Evolutionary conservation across 495 filamentous ascomycete species (phyloP).

Genomic region (Annulohypoxylon bovei): DNA sequence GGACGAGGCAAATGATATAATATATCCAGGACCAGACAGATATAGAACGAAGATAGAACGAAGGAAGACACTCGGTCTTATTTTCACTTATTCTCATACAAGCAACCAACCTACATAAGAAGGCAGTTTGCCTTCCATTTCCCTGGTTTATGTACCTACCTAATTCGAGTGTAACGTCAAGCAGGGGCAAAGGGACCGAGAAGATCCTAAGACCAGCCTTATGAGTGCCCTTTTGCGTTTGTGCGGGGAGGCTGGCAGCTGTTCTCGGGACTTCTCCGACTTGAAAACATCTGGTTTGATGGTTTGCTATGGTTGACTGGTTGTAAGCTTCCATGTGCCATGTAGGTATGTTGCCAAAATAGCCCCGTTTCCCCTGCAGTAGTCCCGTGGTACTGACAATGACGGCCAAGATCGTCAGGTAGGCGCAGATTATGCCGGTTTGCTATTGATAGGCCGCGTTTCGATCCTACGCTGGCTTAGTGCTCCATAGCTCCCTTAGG

Average conservation of each 20-base stretch:
- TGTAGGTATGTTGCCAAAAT: neutral
- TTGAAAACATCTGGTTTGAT: neutral
- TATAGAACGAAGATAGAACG: neutral
- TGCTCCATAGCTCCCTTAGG: neutral
- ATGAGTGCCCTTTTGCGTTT: constrained; percentile 5
- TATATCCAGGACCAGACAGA: neutral
- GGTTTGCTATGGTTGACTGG: constrained; percentile 6
- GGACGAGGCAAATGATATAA: neutral
- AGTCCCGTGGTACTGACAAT: neutral
- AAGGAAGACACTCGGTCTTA: constrained; percentile 8
- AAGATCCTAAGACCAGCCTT: constrained; percentile 4
- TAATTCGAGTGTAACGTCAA: constrained; percentile 16
- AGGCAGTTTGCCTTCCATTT: constrained; percentile 8
- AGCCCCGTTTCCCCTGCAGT: constrained; percentile 25
- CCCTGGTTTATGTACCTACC: constrained; percentile 14
- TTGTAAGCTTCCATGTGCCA: no score
- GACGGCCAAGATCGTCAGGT: constrained; percentile 19
- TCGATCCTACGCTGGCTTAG: constrained; percentile 8
- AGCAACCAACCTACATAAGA: constrained; percentile 2
- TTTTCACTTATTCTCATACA: constrained; percentile 22
- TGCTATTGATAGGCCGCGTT: constrained; percentile 20
- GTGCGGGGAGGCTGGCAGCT: neutral
- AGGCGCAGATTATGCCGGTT: constrained; percentile 2
- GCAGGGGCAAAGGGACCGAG: neutral
- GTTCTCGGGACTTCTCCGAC: constrained; percentile 19